A percentile compares a stretch with the other conserved stretches of the same genome.
These are phyloP conservation scores for Aureobasidium subglaciale DNA, from an alignment of 2,329 filamentous ascomycete genomes.

Conservation along the genomic window DNA sequence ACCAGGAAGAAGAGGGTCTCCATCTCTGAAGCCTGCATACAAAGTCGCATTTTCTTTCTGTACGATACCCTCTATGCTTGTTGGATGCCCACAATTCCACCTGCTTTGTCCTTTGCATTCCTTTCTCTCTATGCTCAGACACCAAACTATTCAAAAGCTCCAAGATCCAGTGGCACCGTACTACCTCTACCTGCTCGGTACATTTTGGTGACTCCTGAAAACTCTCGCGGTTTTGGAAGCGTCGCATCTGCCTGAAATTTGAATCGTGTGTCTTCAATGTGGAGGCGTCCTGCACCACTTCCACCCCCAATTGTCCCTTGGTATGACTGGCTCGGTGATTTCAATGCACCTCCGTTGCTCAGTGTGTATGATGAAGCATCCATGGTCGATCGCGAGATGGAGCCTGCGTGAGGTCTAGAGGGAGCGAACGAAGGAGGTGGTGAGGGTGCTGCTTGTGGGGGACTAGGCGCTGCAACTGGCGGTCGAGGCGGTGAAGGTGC, in stretches of 20 bases:
- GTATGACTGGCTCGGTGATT: slow-evolving; percentile 13
- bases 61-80: slow-evolving; percentile 1
- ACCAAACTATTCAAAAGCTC: slow-evolving; percentile 41
- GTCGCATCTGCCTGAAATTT: slow-evolving; percentile 76
- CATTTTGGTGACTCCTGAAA: slow-evolving; percentile 63
- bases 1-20: slow-evolving; percentile 49
- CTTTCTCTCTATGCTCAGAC: neutral
- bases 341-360: slow-evolving; percentile 31
- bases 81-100: neutral
- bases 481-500: slow-evolving; percentile 43
- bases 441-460: slow-evolving; percentile 31
- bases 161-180: slow-evolving; percentile 85
- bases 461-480: slow-evolving; percentile 51
- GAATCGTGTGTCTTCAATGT: slow-evolving; percentile 74
- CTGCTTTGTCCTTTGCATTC: neutral
- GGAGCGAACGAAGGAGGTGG: slow-evolving; percentile 27
- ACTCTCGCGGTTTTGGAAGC: slow-evolving; percentile 79
- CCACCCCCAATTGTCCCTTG: slow-evolving; percentile 2
- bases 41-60: neutral
- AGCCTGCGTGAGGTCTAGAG: slow-evolving; percentile 18
- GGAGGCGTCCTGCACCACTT: slow-evolving; percentile 26
- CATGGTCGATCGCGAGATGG: slow-evolving; percentile 16
- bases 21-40: slow-evolving; percentile 44
- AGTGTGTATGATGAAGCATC: slow-evolving; percentile 30
- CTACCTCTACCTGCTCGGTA: slow-evolving; percentile 90